Evolutionary conservation across 805 yeast species (phyloP), one percentile per base, ranked within the genome.

Genomic region (Suhomyces sp.): DNA sequence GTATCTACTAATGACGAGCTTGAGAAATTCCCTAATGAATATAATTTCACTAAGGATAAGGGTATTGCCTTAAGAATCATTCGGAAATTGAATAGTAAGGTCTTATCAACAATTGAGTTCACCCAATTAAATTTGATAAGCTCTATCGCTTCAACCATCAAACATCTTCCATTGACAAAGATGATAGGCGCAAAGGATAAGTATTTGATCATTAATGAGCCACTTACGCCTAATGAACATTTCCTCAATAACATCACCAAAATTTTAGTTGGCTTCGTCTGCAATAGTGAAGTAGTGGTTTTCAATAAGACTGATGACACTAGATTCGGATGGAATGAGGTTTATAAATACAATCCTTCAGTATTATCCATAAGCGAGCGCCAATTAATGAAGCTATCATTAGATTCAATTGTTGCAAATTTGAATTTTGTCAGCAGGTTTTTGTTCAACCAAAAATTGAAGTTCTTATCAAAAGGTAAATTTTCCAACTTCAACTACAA

Each of bases 91-190:
- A 44, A 45, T 23, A 39, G 41, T 24, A 40, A 35, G 24, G 47
- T 50, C 10, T 5, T 38, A n/a, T 39, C 50, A 2, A 35, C 48
- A 20, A 41, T 48, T 4, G 49, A 41, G 9, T 77, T 71, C 46
- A 69, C 77, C 4, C 81, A 77, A 37, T 60, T 70, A 38, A 74
- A 76, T 42, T 52, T 78, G 25, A 72, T 77, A 4, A 71, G 81
- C 42, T 65, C 78, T 5, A 57, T 73, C 21, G 77, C 84, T 2
- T 65, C 83, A 1, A 60, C 72, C 15, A 43, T 74, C 28, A 76
- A 72, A 45, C 70, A 68, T 25, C 58, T 76, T 53, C 69, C 78
- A 1, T 62, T 36, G 43, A 57, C 39, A 60, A 70, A 36, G 58
- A 70, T 17, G 44, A 60, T 38, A 40, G 55, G 7, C 28, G 55